Evolutionary conservation across 306 rosid genomes (phyloP), one percentile per base, ranked within the genome.

Genomic region (Boehmeria nivea): DNA sequence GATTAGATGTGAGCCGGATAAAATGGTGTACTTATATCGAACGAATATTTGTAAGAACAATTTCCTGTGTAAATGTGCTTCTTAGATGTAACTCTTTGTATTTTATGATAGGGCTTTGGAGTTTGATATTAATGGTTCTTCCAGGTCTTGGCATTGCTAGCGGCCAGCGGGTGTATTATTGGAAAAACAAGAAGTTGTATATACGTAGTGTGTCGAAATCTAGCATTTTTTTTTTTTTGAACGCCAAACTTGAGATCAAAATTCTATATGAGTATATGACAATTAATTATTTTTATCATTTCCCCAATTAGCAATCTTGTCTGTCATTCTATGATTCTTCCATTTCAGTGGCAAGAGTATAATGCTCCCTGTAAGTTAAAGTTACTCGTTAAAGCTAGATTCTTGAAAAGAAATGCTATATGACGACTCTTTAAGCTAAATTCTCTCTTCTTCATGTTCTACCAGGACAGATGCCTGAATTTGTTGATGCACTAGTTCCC

Each of bases 401-500:
- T 34, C 3, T 8, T 3, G 15, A 19, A 17, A 26, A 18, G n/a
- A 12, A 43, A 25, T 39, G 12, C 51, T 24, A 48, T 12, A 8
- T 50, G 26, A 24, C 2, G 26, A 16, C n/a, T n/a, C n/a, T n/a
- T n/a, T n/a, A n/a, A 46, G 59, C 38, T 55, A 60, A 50, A 54
- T 52, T 51, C 58, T 58, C 66, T 49, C 57, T 16, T 75, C 66
- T 61, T 48, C 82, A 91, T 96, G 81, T 87, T 68, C 77, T 91
- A 66, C 99, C 99, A 6, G 81, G 65, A 47, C 74, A 17, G 54
- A 91, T 91, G 89, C 61, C 76, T 59, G 99, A 91, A 64, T 88
- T 91, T 81, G 87, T 91, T 60, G 99, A 87, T 56, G 99, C 96
- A 26, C 99, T 96, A 54, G 95, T 91, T 71, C 99, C 99, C 48